Percentiles rank a stretch among this genome's conserved stretches.
Evolutionary conservation across 2,329 filamentous ascomycete genomes (phyloP).

Genomic region (Penicillium brevicompactum): DNA sequence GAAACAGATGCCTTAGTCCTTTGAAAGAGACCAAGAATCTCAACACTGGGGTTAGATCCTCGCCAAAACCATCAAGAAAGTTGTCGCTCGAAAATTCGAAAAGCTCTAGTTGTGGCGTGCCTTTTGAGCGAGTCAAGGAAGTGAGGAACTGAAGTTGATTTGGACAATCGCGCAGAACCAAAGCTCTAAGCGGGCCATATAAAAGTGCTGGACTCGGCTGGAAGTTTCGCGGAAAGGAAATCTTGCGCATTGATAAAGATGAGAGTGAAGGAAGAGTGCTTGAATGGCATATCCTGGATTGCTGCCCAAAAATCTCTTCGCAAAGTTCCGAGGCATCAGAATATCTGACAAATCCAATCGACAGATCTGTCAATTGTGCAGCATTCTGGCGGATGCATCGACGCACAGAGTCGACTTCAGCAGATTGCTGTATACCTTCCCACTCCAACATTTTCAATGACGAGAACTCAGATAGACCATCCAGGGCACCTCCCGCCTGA

Average conservation of each 20-base stretch:
- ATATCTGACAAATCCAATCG: constrained; percentile 3
- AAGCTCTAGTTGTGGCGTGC: neutral
- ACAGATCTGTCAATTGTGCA: constrained; percentile 1
- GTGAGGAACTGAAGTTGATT: constrained; percentile 5
- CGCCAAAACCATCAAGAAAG: neutral
- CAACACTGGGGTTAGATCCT: constrained; percentile 1
- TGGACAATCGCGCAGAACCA: constrained; percentile 7
- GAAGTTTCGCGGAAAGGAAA: neutral
- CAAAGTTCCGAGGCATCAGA: neutral
- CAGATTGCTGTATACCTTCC: constrained; percentile 7
- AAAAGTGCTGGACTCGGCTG: neutral
- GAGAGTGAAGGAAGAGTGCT: neutral
- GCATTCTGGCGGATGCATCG: constrained; percentile 6
- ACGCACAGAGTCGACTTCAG: constrained; percentile 9
- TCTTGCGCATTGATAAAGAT: constrained; percentile 1
- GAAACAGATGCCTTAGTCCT: constrained; percentile 13
- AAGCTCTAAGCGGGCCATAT: neutral
- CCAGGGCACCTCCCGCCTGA: neutral
- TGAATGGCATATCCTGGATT: neutral
- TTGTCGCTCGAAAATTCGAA: constrained; percentile 9
- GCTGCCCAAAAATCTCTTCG: constrained; percentile 3
- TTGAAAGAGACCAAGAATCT: constrained; percentile 15
- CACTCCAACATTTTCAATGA: constrained; percentile 1
- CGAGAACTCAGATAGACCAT: constrained; percentile 1
- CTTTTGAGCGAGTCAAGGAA: constrained; percentile 3